A percentile compares a stretch with the other conserved stretches of the same genome.
Evolutionary conservation across 129 eudicot genomes (phyloP).

Genomic region (Scalesia atractyloides): DNA sequence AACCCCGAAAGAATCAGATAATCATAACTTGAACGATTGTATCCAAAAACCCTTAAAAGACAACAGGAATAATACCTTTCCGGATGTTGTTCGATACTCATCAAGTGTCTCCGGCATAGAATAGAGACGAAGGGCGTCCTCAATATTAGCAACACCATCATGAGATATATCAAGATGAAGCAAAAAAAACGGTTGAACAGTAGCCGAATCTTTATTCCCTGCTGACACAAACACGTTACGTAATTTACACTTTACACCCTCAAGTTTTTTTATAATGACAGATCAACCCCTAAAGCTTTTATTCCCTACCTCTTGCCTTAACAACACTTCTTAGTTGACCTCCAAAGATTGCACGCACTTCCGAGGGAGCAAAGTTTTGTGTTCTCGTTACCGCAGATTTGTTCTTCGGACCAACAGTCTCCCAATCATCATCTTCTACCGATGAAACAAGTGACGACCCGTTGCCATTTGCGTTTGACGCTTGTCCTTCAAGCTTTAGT

Average conservation of each 20-base stretch:
- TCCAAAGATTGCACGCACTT: constrained; percentile 84
- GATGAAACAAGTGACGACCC: constrained; percentile 65
- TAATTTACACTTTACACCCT: neutral
- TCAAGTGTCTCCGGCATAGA: constrained; percentile 93
- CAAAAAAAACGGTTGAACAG: constrained; percentile 89
- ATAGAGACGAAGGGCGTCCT: constrained; percentile 76
- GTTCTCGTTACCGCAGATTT: constrained; percentile 96
- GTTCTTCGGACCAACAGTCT: constrained; percentile 94
- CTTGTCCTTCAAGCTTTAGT: constrained; percentile 77
- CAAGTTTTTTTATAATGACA: neutral
- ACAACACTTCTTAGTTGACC: constrained; percentile 87
- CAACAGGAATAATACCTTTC: constrained; percentile 52
- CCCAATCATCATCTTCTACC: constrained; percentile 96
- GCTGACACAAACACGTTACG: constrained; percentile 21
- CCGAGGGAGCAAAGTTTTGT: constrained; percentile 75
- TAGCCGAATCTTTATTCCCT: constrained; percentile 92
- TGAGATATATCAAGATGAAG: constrained; percentile 95
- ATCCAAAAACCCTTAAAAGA: constrained; percentile 1
- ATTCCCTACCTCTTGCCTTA: constrained; percentile 70
- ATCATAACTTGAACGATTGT: neutral
- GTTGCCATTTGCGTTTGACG: constrained; percentile 45
- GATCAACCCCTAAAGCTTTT: constrained; percentile 9
- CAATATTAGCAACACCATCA: constrained; percentile 71
- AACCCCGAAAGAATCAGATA: neutral
- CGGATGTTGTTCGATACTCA: constrained; percentile 71